Percentiles rank a stretch among this genome's conserved stretches.
Conservation (phyloP, 2,329 filamentous ascomycete genomes). For the Pseudogymnoascus pannorum region DNA sequence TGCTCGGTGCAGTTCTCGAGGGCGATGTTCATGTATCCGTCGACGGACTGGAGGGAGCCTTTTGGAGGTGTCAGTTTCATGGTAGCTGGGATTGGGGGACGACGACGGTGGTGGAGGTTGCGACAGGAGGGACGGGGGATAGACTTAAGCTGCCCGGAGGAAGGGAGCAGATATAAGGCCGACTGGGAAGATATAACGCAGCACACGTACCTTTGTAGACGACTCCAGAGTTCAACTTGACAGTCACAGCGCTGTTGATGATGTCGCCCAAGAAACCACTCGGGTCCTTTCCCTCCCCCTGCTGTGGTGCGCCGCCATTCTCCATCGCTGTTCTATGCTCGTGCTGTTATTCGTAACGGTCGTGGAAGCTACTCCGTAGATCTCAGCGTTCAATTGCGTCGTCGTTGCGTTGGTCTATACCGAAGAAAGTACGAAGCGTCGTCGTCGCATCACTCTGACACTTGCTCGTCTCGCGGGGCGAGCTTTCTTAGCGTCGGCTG, state of each 20-base stretch:
- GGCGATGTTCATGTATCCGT: slow-evolving; percentile 99
- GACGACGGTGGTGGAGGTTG: not conserved
- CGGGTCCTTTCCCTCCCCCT: slow-evolving; percentile 78
- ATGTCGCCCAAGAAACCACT: slow-evolving; percentile 91
- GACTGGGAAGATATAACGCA: not conserved
- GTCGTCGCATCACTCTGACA: slow-evolving; percentile 3
- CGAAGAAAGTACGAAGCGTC: not conserved
- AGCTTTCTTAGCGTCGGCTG: slow-evolving; percentile 2
- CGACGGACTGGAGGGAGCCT: slow-evolving; percentile 85
- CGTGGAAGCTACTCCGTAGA: not conserved
- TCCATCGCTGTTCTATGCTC: slow-evolving; percentile 50
- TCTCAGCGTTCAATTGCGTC: not conserved
- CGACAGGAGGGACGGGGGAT: not conserved
- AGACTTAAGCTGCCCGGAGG: not conserved
- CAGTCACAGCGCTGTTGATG: slow-evolving; percentile 86
- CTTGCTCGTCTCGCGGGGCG: not conserved
- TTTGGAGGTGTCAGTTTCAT: slow-evolving; percentile 38
- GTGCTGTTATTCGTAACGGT: not conserved
- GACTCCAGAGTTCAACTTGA: slow-evolving; percentile 97
- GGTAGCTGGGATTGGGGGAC: not conserved
- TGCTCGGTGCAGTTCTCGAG: slow-evolving; percentile 92
- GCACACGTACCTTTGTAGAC: slow-evolving; percentile 76
- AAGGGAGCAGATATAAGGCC: not conserved
- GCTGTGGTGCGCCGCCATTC: slow-evolving; percentile 54
- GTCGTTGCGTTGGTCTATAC: not conserved